phyloP scores from a whole-genome alignment of 345 rosid genomes.

The Gossypium ekmanianum region DNA sequence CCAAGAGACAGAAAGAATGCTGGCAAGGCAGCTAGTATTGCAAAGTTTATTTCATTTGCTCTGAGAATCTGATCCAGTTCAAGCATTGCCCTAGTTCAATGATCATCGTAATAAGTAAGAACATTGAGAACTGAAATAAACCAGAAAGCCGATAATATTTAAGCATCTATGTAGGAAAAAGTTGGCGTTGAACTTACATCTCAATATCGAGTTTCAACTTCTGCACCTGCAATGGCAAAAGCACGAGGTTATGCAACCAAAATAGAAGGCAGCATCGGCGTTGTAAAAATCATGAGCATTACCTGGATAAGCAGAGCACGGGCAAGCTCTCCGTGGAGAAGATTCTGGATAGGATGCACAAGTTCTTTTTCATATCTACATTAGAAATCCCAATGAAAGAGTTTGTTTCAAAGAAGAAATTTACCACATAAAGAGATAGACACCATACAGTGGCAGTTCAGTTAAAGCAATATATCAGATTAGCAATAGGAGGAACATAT shows the following conservation, averaged over 20 bases:
- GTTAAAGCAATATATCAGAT: slow-evolving; percentile 1
- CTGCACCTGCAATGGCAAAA: slow-evolving; percentile 67
- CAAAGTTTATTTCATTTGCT: slow-evolving; percentile 97
- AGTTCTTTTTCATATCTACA: slow-evolving; percentile 87
- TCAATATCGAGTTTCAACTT: slow-evolving; percentile 91
- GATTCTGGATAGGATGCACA: slow-evolving; percentile 81
- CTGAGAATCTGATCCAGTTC: slow-evolving; percentile 91
- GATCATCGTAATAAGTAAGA: slow-evolving; percentile 9
- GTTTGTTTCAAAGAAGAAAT: not conserved
- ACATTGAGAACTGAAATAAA: slow-evolving; percentile 16
- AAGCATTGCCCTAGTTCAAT: slow-evolving; percentile 81
- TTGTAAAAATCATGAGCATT: slow-evolving; percentile 13
- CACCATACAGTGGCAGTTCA: not conserved
- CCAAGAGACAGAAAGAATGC: slow-evolving; percentile 72
- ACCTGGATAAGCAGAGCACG: slow-evolving; percentile 97
- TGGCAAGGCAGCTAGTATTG: slow-evolving; percentile 93
- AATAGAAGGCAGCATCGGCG: slow-evolving; percentile 15
- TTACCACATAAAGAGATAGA: not conserved
- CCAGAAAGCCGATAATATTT: not conserved
- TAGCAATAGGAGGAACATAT: not conserved
- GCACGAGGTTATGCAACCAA: slow-evolving; percentile 15
- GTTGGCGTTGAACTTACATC: slow-evolving; percentile 55
- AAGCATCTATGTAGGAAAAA: slow-evolving; percentile 18
- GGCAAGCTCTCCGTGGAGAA: slow-evolving; percentile 88
- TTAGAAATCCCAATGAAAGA: slow-evolving; percentile 10